Conservation (phyloP, 2,329 filamentous ascomycete genomes). For the Nemania abortiva region DNA sequence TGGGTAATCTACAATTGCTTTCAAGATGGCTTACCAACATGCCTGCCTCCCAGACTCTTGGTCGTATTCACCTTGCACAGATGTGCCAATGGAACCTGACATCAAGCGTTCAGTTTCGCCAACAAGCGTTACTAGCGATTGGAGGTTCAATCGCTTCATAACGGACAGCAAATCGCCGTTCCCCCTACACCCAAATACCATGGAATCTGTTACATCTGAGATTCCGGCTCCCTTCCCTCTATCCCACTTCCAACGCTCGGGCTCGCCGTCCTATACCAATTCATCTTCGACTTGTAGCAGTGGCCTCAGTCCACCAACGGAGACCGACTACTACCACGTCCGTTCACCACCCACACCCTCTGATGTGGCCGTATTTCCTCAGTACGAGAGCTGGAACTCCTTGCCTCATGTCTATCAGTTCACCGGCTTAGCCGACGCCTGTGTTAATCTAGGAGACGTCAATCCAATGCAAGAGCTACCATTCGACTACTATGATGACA, state of each 20-base stretch:
- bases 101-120: slow-evolving; percentile 44
- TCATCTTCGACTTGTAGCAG: slow-evolving; percentile 55
- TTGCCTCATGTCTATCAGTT: slow-evolving; percentile 49
- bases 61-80: slow-evolving; percentile 37
- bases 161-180: slow-evolving; percentile 48
- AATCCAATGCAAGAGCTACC: slow-evolving; percentile 50
- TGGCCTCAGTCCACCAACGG: slow-evolving; percentile 54
- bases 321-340: slow-evolving; percentile 55
- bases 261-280: slow-evolving; percentile 56
- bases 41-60: slow-evolving; percentile 31
- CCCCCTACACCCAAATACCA: slow-evolving; percentile 41
- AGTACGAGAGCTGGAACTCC: slow-evolving; percentile 48
- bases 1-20: not conserved
- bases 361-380: slow-evolving; percentile 52
- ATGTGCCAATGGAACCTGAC: slow-evolving; percentile 46
- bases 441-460: slow-evolving; percentile 54
- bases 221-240: slow-evolving; percentile 40
- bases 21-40: slow-evolving; percentile 34
- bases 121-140: slow-evolving; percentile 32
- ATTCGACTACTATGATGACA: slow-evolving; percentile 49
- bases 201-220: slow-evolving; percentile 40
- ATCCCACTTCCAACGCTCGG: slow-evolving; percentile 47
- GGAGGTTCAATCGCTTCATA: slow-evolving; percentile 48
- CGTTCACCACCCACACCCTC: slow-evolving; percentile 55
- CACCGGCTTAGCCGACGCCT: slow-evolving; percentile 49